These are phyloP conservation scores for Coemansia sp. DNA, from an alignment of 192 early-diverging fungal genomes.

Conservation along the genomic window DNA sequence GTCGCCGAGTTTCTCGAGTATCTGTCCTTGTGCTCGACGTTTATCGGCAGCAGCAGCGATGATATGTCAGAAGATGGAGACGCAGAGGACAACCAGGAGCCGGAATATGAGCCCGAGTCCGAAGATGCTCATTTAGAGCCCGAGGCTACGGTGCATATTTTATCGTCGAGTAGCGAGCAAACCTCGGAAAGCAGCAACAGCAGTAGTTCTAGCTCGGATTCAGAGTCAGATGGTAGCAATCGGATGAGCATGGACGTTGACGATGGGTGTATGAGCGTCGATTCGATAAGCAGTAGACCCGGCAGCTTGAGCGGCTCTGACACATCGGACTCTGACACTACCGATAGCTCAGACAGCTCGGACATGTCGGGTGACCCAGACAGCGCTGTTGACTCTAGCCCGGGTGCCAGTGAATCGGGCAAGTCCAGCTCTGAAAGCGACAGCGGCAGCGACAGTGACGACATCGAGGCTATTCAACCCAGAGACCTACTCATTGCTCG, in stretches of 20 bases:
- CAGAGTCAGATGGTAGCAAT: neutral
- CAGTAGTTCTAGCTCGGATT: neutral
- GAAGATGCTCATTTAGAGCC: neutral
- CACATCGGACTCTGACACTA: neutral
- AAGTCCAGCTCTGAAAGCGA: neutral
- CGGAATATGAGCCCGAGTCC: neutral
- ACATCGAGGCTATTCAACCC: neutral
- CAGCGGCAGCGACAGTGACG: neutral
- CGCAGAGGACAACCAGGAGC: neutral
- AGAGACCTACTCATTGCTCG: neutral
- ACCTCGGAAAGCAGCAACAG: neutral
- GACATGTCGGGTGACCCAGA: too few species aligned
- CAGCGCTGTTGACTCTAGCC: too few species aligned
- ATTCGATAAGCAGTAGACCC: neutral
- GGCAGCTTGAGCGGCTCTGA: neutral
- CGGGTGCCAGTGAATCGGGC: neutral
- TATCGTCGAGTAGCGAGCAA: too few species aligned
- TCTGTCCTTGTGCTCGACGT: conserved; percentile 22
- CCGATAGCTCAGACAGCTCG: too few species aligned
- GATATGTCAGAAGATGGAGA: neutral
- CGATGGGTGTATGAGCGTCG: neutral
- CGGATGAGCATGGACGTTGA: neutral
- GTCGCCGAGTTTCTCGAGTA: conserved; percentile 41
- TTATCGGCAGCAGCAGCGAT: conserved; percentile 1
- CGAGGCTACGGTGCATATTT: too few species aligned